These are phyloP conservation scores for Grosmannia penicillata DNA, from an alignment of 2,329 filamentous ascomycete genomes.

Conservation along the genomic window DNA sequence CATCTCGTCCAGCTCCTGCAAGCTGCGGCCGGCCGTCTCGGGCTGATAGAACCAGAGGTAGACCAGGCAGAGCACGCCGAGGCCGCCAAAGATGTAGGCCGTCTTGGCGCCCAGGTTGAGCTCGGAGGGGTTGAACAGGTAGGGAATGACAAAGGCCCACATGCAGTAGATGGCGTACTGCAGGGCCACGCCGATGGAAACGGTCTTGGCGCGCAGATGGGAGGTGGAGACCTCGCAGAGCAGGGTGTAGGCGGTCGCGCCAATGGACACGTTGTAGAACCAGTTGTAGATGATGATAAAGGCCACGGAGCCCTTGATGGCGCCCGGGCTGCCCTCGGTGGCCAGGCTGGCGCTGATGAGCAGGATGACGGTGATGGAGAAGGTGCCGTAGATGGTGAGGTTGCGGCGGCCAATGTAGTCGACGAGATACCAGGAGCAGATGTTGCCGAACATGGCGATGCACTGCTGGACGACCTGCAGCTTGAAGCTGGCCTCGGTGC, in stretches of 20 bases:
- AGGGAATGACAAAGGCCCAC: slow-evolving; percentile 9
- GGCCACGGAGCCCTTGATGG: slow-evolving; percentile 5
- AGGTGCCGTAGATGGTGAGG: slow-evolving; percentile 21
- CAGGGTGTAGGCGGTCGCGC: slow-evolving; percentile 20
- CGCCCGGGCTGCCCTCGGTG: neutral
- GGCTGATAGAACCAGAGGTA: slow-evolving; percentile 30
- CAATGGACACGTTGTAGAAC: slow-evolving; percentile 22
- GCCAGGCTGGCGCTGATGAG: slow-evolving; percentile 22
- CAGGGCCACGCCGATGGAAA: slow-evolving; percentile 19
- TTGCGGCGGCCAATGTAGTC: slow-evolving; percentile 20
- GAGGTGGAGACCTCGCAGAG: slow-evolving; percentile 21
- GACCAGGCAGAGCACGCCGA: slow-evolving; percentile 14
- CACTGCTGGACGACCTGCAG: slow-evolving; percentile 20
- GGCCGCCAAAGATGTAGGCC: slow-evolving; percentile 21
- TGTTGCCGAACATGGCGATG: slow-evolving; percentile 22
- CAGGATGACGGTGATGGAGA: slow-evolving; percentile 22
- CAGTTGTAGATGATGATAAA: slow-evolving; percentile 19
- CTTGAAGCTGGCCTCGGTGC: slow-evolving; percentile 14
- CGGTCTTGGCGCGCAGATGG: slow-evolving; percentile 21
- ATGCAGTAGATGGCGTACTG: slow-evolving; percentile 14
- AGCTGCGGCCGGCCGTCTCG: slow-evolving; percentile 27
- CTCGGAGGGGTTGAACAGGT: slow-evolving; percentile 10
- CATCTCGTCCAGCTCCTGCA: slow-evolving; percentile 33
- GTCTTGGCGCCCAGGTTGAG: slow-evolving; percentile 20
- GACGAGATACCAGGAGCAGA: slow-evolving; percentile 18